Base-by-base conservation (phyloP, 75 land plant species). In the Chamaecyparis obtusa region DNA sequence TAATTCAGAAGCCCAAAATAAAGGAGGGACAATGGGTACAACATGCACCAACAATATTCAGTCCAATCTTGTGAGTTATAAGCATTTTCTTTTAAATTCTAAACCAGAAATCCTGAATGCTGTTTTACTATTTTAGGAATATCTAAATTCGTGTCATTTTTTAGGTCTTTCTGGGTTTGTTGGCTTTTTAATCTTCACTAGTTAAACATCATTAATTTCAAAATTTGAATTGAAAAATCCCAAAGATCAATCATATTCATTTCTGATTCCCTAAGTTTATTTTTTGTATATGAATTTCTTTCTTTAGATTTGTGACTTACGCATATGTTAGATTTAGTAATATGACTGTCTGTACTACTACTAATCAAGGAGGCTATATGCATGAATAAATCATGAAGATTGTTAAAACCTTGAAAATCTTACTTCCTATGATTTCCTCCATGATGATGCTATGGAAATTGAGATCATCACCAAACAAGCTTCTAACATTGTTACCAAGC, bases 41-140 rank as follows among this genome's bases (percentile, higher is more conserved):
- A 86, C 79, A n/a, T 89, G 93, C 88, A 92, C 85, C 86, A 91
- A 78, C 71, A 90, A 89, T 75, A 86, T 93, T 36, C 93, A 92
- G 88, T 93, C 95, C 84, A 93, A 93, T 89, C 93, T 93, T 87
- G 95, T 93, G 87, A 88, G 92, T 91, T 88, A 83, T 86, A 83
- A 14, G 2, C 16, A 41, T 19, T 33, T 17, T 1, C 3, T 44
- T 81, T 41, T 11, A 41, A 41, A n/a, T n/a, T 81, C 17, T 44
- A 9, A 6, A 4, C 1, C 30, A 14, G 21, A 81, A 35, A 41
- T 24, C 46, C 30, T 24, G 16, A 44, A 24, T 27, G 0, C 48
- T 46, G 0, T 39, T 9, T 0, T 80, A 43, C 48, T n/a, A 21
- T 80, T 43, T 17, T 3, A 80, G 17, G n/a, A 39, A 43, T 43